Evolutionary conservation across 2,329 filamentous ascomycete genomes (phyloP).

Genomic region (Arthrobotrys musiformis): DNA sequence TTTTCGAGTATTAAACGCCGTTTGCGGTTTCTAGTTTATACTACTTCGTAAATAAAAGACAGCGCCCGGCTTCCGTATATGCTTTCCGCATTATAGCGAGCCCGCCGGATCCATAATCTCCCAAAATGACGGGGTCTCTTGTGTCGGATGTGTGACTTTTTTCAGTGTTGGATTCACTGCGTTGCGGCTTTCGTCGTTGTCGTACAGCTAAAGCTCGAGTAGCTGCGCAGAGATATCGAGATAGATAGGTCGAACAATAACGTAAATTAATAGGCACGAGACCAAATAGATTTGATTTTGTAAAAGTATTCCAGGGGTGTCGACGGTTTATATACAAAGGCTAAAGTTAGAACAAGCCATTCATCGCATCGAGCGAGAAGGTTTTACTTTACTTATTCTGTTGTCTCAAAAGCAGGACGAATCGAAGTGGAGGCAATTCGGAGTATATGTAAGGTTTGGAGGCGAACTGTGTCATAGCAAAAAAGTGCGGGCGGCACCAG

Average conservation of each 20-base stretch:
- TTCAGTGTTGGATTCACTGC: slow-evolving; percentile 10
- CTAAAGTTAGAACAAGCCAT: slow-evolving; percentile 25
- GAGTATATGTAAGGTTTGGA: slow-evolving; percentile 29
- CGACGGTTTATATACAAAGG: slow-evolving; percentile 16
- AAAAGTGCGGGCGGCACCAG: slow-evolving; percentile 23
- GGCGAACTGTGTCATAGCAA: slow-evolving; percentile 25
- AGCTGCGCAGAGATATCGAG: neutral
- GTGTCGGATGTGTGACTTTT: neutral
- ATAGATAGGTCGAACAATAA: too few relatives aligned
- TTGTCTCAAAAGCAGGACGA: slow-evolving; percentile 33
- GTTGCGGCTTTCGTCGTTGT: slow-evolving; percentile 11
- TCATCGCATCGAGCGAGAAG: slow-evolving; percentile 39
- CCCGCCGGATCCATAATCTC: neutral
- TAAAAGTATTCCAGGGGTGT: slow-evolving; percentile 23
- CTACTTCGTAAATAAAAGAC: neutral
- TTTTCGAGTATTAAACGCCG: neutral
- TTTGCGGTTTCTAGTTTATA: neutral
- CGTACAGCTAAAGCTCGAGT: neutral
- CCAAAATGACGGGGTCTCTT: neutral
- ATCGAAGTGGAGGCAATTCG: slow-evolving; percentile 37
- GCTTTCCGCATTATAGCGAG: neutral
- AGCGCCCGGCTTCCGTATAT: neutral
- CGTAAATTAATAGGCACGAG: neutral
- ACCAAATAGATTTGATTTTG: neutral
- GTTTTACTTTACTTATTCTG: slow-evolving; percentile 32